Percentiles rank a stretch among this genome's conserved stretches.
Evolutionary conservation across 805 yeast species (phyloP).

Genomic region (Spathaspora arborariae): DNA sequence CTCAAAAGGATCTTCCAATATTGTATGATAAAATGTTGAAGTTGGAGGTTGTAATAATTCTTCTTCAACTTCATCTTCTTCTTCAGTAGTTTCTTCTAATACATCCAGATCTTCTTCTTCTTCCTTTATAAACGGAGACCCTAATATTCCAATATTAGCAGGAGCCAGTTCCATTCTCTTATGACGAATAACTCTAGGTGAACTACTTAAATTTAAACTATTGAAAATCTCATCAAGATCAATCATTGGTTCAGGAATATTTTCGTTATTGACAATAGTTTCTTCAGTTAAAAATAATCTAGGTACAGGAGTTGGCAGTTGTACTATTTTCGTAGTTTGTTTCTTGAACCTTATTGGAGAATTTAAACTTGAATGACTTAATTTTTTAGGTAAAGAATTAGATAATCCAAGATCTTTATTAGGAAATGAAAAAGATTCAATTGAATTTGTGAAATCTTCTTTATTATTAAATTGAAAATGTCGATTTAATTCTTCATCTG

Average conservation of each 20-base stretch:
- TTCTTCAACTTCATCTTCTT: slow-evolving; percentile 9
- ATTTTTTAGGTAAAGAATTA: slow-evolving; percentile 9
- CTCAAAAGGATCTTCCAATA: slow-evolving; percentile 32
- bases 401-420: slow-evolving; percentile 9
- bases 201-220: slow-evolving; percentile 22
- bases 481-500: slow-evolving; percentile 19
- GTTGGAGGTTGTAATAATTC: slow-evolving; percentile 9
- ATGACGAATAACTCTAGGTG: slow-evolving; percentile 7
- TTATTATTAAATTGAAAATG: slow-evolving; percentile 31
- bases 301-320: slow-evolving; percentile 4
- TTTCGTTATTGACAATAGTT: slow-evolving; percentile 2
- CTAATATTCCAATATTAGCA: slow-evolving; percentile 21
- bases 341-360: slow-evolving; percentile 25
- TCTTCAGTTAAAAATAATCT: slow-evolving; percentile 10
- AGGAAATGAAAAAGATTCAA: slow-evolving; percentile 28
- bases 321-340: slow-evolving; percentile 11
- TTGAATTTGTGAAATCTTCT: slow-evolving; percentile 28
- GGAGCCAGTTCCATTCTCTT: slow-evolving; percentile 20
- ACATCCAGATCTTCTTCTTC: slow-evolving; percentile 12
- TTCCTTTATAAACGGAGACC: slow-evolving; percentile 24
- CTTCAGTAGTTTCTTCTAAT: neutral
- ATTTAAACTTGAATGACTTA: slow-evolving; percentile 18
- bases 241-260: slow-evolving; percentile 36
- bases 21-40: slow-evolving; percentile 18
- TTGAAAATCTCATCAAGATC: slow-evolving; percentile 37